A percentile compares a stretch with the other conserved stretches of the same genome.
Evolutionary conservation across 2,329 filamentous ascomycete genomes (phyloP).

Genomic region (Diaporthe amygdali): DNA sequence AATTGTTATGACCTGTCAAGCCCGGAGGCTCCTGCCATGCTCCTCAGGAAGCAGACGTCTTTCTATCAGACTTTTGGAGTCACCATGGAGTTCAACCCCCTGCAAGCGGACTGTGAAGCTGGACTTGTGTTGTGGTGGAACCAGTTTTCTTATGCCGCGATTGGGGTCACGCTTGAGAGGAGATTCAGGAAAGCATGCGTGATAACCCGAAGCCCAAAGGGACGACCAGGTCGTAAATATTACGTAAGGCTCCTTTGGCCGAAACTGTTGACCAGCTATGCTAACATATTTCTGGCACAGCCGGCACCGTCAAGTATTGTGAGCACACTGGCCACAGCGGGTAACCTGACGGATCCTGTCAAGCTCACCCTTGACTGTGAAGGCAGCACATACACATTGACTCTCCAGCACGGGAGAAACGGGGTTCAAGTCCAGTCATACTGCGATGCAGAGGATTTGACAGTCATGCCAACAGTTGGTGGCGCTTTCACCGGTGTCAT

Average conservation of each 20-base stretch:
- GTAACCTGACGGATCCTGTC: not conserved
- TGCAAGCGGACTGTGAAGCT: slow-evolving; percentile 50
- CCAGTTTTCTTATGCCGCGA: slow-evolving; percentile 44
- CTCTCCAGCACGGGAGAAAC: not conserved
- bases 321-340: slow-evolving; percentile 1
- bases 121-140: slow-evolving; percentile 61
- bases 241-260: slow-evolving; percentile 22
- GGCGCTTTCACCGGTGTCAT: slow-evolving; percentile 37
- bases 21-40: slow-evolving; percentile 55
- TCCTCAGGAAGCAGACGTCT: slow-evolving; percentile 58
- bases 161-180: slow-evolving; percentile 34
- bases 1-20: slow-evolving; percentile 56
- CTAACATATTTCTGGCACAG: not conserved
- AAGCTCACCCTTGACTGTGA: slow-evolving; percentile 6
- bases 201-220: slow-evolving; percentile 29
- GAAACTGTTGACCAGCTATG: not conserved
- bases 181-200: slow-evolving; percentile 26
- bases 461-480: slow-evolving; percentile 35
- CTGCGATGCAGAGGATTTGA: slow-evolving; percentile 29
- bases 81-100: slow-evolving; percentile 51
- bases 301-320: slow-evolving; percentile 16
- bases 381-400: not conserved
- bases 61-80: slow-evolving; percentile 48
- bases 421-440: not conserved
- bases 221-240: slow-evolving; percentile 28